Base-by-base conservation (phyloP, 192 early-diverging fungal species). In the Coemansia sp. region DNA sequence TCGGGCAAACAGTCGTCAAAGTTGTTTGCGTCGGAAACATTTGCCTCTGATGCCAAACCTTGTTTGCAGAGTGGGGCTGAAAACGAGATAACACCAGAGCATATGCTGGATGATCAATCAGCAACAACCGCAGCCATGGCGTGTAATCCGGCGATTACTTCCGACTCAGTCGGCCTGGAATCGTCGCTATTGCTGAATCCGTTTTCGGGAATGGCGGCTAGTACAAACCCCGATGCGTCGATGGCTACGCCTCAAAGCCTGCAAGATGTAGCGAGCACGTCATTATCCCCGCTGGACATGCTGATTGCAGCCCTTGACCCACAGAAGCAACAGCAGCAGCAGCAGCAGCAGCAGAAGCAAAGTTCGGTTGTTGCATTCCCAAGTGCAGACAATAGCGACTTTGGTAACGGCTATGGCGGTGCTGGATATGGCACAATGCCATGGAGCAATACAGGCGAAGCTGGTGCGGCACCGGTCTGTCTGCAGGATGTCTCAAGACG, bases 251-350 rank as follows among this genome's bases (percentile, higher is more conserved):
- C 78, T 4, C 73, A 81, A 45, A 72, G 73, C 61, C 43, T 75
- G 54, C 66, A 75, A 16, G 66, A 72, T n/a, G 58, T 53, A 52
- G 54, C 63, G 15, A 56, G 66, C 63, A 32, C 70, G 5, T 54
- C 69, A 19, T 52, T 73, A 41, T 81, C 74, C 4, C 79, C 74
- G n/a, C 58, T 81, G 43, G 79, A 81, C 38, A 81, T 81, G 79
- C 68, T 81, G 39, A 76, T 81, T 47, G 79, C 79, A 2, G 79
- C 79, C 1, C 70, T 81, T 18, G 79, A 81, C 47, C 74, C 74
- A 0, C 69, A 71, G 37, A 74, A 74, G 26, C 37, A 59, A 9
- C 62, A 65, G 18, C 63, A 69, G 16, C 75, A 70, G 47, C 49
- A 56, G 32, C 62, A 52, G 39, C 42, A 44, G 47, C 49, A 43